A percentile compares a stretch with the other conserved stretches of the same genome.
Evolutionary conservation across 352 stramenopile species (phyloP).

Genomic region (Globisporangium radiosum): DNA sequence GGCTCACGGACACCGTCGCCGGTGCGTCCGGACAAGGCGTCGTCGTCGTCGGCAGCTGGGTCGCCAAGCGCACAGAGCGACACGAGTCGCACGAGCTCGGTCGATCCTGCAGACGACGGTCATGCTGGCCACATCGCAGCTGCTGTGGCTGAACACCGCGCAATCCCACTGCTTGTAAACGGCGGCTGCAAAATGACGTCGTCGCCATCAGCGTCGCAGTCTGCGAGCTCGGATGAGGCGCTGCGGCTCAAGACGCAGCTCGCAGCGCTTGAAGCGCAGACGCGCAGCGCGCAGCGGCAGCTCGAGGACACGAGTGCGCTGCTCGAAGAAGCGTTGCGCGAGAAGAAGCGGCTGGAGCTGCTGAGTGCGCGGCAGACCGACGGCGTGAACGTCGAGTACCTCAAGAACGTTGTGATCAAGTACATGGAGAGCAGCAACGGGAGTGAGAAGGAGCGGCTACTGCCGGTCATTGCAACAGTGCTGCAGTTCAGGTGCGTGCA

Average conservation of each 20-base stretch:
- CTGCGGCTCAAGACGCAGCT: constrained; percentile 37
- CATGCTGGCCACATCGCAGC: constrained; percentile 29
- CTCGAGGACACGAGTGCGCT: constrained; percentile 41
- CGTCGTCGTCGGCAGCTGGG: constrained; percentile 17
- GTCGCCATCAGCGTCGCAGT: too few relatives aligned
- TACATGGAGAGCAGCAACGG: constrained; percentile 73
- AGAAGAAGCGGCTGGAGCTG: constrained; percentile 54
- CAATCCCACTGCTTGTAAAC: constrained; percentile 29
- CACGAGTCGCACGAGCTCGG: constrained; percentile 24
- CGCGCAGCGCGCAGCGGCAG: constrained; percentile 44
- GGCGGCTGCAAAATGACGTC: background rate
- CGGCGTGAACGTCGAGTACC: constrained; percentile 70
- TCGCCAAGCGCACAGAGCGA: constrained; percentile 32
- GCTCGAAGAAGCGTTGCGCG: constrained; percentile 41
- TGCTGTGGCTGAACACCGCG: constrained; percentile 33
- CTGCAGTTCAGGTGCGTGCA: constrained; percentile 47
- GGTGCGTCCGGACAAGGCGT: constrained; percentile 30
- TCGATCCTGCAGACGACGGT: constrained; percentile 21
- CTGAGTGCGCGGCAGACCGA: constrained; percentile 30
- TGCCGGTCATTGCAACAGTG: constrained; percentile 70
- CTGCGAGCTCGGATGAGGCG: constrained; percentile 21
- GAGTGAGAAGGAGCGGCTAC: constrained; percentile 68
- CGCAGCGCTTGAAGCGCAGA: constrained; percentile 33
- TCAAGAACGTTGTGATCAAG: constrained; percentile 85
- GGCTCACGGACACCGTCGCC: constrained; percentile 15